Conservation (phyloP, 73 alveolate species). For the Paramecium sexaurelia region DNA sequence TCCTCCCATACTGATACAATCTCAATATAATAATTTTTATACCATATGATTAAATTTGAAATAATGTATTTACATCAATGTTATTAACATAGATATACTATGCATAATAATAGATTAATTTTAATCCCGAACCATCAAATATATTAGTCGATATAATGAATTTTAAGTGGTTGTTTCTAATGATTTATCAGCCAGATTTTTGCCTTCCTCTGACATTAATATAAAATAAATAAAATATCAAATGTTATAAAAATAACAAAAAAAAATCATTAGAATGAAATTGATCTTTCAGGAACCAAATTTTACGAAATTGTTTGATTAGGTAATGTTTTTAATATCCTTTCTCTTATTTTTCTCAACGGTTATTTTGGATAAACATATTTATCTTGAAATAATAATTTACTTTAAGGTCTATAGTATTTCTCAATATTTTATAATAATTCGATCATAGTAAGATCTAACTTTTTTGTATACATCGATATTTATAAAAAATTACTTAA, state of each 20-base stretch:
- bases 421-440: too few species aligned
- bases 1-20: background rate
- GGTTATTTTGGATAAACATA: background rate
- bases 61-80: background rate
- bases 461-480: too few species aligned
- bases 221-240: background rate
- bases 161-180: slow-evolving; percentile 27
- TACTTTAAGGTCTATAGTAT: too few species aligned
- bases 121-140: slow-evolving; percentile 11
- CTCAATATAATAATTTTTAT: background rate
- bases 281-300: background rate
- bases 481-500: too few species aligned
- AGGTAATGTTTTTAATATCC: too few species aligned
- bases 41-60: slow-evolving; percentile 28
- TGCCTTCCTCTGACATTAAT: slow-evolving; percentile 45
- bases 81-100: background rate
- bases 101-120: background rate
- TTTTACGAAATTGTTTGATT: background rate
- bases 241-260: background rate
- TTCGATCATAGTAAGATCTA: too few species aligned
- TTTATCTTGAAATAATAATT: background rate
- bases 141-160: background rate
- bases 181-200: slow-evolving; percentile 1
- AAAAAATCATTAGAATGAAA: background rate
- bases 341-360: too few species aligned